These are phyloP conservation scores for Pleurotus tuoliensis DNA, from an alignment of 768 basidiomycete genomes.

Conservation along the genomic window DNA sequence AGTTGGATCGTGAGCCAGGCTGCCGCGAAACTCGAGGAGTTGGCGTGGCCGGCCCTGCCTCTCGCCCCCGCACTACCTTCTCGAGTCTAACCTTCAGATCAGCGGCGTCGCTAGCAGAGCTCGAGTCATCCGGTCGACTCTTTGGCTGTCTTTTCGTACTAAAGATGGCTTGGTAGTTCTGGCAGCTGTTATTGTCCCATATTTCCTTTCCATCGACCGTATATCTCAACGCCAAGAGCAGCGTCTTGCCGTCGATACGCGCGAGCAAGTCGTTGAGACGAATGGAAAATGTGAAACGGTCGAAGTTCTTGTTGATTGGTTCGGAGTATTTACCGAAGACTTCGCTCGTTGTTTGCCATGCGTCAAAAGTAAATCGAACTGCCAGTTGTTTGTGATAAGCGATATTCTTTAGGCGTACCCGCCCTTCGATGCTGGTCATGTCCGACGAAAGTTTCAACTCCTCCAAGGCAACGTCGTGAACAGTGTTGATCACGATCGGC, in stretches of 20 bases:
- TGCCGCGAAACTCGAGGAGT: constrained; percentile 15
- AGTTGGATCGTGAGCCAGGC: constrained; percentile 14
- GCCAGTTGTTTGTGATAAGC: constrained; percentile 86
- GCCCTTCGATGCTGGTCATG: constrained; percentile 59
- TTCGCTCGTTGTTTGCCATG: constrained; percentile 95
- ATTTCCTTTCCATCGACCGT: constrained; percentile 67
- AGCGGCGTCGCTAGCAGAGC: constrained; percentile 45
- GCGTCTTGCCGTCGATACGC: constrained; percentile 77
- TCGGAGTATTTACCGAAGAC: constrained; percentile 71
- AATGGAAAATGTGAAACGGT: constrained; percentile 76
- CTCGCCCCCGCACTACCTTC: constrained; percentile 42
- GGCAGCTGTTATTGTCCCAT: constrained; percentile 88
- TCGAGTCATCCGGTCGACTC: constrained; percentile 31
- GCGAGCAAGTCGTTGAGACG: constrained; percentile 74
- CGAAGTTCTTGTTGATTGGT: constrained; percentile 43
- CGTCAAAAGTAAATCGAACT: constrained; percentile 89
- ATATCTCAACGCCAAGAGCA: constrained; percentile 77
- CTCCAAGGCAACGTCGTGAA: constrained; percentile 52
- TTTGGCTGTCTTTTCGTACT: constrained; percentile 22
- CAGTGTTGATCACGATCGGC: constrained; percentile 38
- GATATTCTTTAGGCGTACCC: constrained; percentile 77
- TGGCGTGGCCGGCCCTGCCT: constrained; percentile 22
- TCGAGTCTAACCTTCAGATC: constrained; percentile 68
- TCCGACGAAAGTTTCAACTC: constrained; percentile 49
- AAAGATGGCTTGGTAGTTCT: constrained; percentile 80